These are phyloP conservation scores for Tuber microsphaerosporum DNA, from an alignment of 495 filamentous ascomycete species.

Conservation along the genomic window DNA sequence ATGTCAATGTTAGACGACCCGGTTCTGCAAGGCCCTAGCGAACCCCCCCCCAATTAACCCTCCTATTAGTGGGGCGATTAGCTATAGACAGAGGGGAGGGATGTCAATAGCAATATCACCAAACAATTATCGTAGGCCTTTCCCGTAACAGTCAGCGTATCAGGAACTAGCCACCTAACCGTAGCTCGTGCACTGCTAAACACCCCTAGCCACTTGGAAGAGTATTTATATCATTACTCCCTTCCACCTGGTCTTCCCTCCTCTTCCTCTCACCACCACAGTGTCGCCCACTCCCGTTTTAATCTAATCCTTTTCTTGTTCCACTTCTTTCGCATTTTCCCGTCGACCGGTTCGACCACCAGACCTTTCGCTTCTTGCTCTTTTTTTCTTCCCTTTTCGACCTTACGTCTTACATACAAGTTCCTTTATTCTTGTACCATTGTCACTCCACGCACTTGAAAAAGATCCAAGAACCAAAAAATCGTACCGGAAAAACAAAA, in stretches of 20 bases:
- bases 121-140: background rate
- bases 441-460: constrained; percentile 8
- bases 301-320: constrained; percentile 15
- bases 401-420: constrained; percentile 10
- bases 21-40: background rate
- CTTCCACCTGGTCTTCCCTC: background rate
- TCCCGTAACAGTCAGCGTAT: background rate
- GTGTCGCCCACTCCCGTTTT: constrained; percentile 30
- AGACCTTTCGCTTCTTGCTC: constrained; percentile 22
- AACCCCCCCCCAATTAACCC: background rate
- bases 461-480: background rate
- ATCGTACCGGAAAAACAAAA: constrained; percentile 10
- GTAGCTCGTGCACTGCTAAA: background rate
- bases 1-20: constrained; percentile 1
- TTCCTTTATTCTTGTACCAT: background rate
- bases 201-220: background rate
- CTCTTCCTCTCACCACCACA: constrained; percentile 26
- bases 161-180: background rate
- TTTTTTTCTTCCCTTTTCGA: background rate
- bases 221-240: background rate
- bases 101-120: background rate
- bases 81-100: background rate
- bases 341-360: constrained; percentile 34
- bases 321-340: constrained; percentile 19
- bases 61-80: background rate